A percentile compares a stretch with the other conserved stretches of the same genome.
Evolutionary conservation across 2,329 filamentous ascomycete genomes (phyloP).

Genomic region (Fusarium duplospermum): DNA sequence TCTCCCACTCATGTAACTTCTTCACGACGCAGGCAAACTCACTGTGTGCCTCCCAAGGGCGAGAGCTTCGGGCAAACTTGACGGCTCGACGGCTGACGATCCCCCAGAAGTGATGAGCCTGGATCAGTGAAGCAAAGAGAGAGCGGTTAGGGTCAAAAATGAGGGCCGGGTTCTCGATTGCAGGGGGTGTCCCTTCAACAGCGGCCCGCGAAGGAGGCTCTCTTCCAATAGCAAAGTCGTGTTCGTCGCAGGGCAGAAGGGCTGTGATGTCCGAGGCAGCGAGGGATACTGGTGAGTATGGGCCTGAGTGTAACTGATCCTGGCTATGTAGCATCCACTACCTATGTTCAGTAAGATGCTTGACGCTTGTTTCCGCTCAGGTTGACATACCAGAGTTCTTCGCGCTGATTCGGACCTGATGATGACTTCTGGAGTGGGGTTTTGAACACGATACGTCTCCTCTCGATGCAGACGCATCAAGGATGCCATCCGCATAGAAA

Average conservation of each 20-base stretch:
- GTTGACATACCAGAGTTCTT: conserved; percentile 61
- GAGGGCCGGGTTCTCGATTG: conserved; percentile 58
- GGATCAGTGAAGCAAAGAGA: conserved; percentile 66
- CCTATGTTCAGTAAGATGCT: conserved; percentile 7
- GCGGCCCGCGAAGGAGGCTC: conserved; percentile 64
- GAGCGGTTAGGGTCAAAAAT: conserved; percentile 59
- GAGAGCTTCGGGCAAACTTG: conserved; percentile 55
- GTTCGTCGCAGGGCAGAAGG: conserved; percentile 64
- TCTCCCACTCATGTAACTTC: conserved; percentile 62
- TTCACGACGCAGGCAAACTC: conserved; percentile 59
- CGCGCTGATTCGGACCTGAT: conserved; percentile 67
- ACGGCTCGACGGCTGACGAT: conserved; percentile 62
- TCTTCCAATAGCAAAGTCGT: conserved; percentile 61
- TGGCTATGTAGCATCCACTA: conserved; percentile 71
- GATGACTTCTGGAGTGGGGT: conserved; percentile 57
- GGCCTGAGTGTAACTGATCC: conserved; percentile 67
- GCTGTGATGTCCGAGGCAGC: conserved; percentile 65
- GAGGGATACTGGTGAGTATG: conserved; percentile 62
- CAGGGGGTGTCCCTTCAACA: conserved; percentile 64
- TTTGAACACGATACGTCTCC: conserved; percentile 61
- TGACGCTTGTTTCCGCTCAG: background rate
- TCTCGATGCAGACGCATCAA: conserved; percentile 67
- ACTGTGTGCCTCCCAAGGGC: conserved; percentile 60
- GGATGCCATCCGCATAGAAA: conserved; percentile 67
- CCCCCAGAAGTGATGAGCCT: conserved; percentile 67